These are phyloP conservation scores for Lotus japonicus DNA, from an alignment of 306 rosid genomes.

Conservation along the genomic window DNA sequence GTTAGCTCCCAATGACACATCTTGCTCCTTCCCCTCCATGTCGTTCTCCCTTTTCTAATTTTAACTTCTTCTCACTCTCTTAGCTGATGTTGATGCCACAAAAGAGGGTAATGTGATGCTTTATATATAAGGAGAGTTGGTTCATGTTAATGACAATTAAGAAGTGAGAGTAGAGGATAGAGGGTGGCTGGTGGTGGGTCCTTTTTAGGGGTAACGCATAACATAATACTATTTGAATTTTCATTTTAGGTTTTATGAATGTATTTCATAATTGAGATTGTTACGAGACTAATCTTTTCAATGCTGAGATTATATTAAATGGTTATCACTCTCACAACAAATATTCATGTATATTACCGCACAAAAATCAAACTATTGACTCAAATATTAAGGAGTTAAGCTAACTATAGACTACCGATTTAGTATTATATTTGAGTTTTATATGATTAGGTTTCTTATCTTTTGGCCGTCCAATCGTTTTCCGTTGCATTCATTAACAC, in stretches of 20 bases:
- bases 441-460: constrained; percentile 4
- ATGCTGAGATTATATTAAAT: too few species aligned
- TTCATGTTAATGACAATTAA: background rate
- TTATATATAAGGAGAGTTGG: constrained; percentile 27
- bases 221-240: too few species aligned
- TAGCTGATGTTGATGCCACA: background rate
- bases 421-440: too few species aligned
- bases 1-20: constrained; percentile 81
- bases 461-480: constrained; percentile 21
- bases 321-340: too few species aligned
- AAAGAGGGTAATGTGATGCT: background rate
- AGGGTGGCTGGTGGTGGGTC: constrained; percentile 30
- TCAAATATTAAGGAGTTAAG: too few species aligned
- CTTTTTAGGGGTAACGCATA: background rate
- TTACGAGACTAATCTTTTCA: too few species aligned
- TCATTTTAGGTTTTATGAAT: too few species aligned
- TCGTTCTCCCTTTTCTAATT: too few species aligned
- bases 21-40: constrained; percentile 89
- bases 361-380: too few species aligned
- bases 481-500: background rate
- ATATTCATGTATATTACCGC: too few species aligned
- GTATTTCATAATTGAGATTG: too few species aligned
- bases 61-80: background rate
- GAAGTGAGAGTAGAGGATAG: background rate
- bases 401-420: too few species aligned